A percentile compares a stretch with the other conserved stretches of the same genome.
Evolutionary conservation across 1,139 yeast species (phyloP).

Genomic region (Zygosaccharomyces sapae): DNA sequence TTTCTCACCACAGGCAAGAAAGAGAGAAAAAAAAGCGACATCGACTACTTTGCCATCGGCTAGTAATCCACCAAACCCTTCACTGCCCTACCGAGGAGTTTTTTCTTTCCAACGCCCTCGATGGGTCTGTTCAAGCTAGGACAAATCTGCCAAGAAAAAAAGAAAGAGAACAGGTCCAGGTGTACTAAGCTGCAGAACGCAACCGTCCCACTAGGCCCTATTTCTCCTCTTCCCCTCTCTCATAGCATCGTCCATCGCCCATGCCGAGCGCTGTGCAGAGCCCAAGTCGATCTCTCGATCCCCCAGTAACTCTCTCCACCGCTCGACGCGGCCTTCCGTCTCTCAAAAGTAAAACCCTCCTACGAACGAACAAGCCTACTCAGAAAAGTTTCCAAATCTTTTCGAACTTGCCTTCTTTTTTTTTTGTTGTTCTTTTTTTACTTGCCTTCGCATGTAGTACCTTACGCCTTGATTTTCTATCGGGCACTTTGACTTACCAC

Average conservation of each 20-base stretch:
- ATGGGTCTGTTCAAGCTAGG: slow-evolving; percentile 29
- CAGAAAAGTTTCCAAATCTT: slow-evolving; percentile 23
- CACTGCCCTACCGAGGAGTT: slow-evolving; percentile 35
- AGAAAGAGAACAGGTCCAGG: too few species aligned
- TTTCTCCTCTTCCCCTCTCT: too few species aligned
- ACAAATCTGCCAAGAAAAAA: too few species aligned
- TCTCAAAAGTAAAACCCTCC: slow-evolving; percentile 13
- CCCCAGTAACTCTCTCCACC: slow-evolving; percentile 30
- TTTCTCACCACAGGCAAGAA: too few species aligned
- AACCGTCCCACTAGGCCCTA: too few species aligned
- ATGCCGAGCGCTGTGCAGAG: slow-evolving; percentile 28
- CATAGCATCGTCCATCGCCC: slow-evolving; percentile 22
- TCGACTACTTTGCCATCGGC: slow-evolving; percentile 37
- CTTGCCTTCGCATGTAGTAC: slow-evolving; percentile 30
- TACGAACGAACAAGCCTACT: slow-evolving; percentile 25
- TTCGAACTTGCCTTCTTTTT: slow-evolving; percentile 21
- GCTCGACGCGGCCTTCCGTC: slow-evolving; percentile 23
- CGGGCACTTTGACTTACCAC: neutral
- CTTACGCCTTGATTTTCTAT: slow-evolving; percentile 16
- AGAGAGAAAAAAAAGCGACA: too few species aligned
- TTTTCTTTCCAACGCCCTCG: slow-evolving; percentile 24
- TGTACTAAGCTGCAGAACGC: slow-evolving; percentile 6
- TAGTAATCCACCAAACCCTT: slow-evolving; percentile 40
- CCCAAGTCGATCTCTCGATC: slow-evolving; percentile 27
- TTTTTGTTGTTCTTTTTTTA: too few species aligned